Evolutionary conservation across 352 stramenopile genomes (phyloP).

Genomic region (Plasmopara viticola): DNA sequence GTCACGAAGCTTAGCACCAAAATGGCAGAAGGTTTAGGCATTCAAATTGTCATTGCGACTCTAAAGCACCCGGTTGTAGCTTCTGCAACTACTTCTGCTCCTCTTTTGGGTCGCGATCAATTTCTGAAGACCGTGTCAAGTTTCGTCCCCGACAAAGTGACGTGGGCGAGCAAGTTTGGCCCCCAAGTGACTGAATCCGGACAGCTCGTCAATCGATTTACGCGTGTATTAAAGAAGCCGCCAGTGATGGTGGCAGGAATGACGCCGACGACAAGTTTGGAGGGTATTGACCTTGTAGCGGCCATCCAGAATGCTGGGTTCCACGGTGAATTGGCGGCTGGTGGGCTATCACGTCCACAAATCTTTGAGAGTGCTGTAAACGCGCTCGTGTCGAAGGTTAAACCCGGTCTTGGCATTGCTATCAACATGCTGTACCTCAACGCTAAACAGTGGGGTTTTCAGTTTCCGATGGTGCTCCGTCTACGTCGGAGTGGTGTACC

Average conservation of each 20-base stretch:
- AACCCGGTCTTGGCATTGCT: constrained; percentile 61
- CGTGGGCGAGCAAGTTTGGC: constrained; percentile 52
- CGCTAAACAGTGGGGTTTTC: constrained; percentile 84
- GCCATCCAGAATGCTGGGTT: constrained; percentile 78
- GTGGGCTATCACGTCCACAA: constrained; percentile 55
- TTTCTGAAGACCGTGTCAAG: constrained; percentile 27
- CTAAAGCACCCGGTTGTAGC: constrained; percentile 32
- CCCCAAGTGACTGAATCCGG: constrained; percentile 38
- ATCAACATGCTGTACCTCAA: constrained; percentile 91
- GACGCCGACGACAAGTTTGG: constrained; percentile 78
- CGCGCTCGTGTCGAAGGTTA: constrained; percentile 65
- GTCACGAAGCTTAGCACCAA: constrained; percentile 41
- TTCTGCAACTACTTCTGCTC: constrained; percentile 18
- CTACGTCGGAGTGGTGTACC: constrained; percentile 69
- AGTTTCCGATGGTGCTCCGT: constrained; percentile 84
- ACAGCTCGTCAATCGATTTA: constrained; percentile 68
- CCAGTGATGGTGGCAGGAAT: constrained; percentile 82
- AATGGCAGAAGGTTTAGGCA: constrained; percentile 43
- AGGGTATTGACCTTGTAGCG: constrained; percentile 77
- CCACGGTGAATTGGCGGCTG: constrained; percentile 69
- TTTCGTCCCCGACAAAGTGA: constrained; percentile 8
- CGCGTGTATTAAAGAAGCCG: constrained; percentile 60
- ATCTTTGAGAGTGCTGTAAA: constrained; percentile 68
- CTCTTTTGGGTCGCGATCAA: constrained; percentile 33
- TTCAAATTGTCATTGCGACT: constrained; percentile 46